Evolutionary conservation across 2,329 filamentous ascomycete species (phyloP), one percentile per base, ranked within the genome.

Genomic region (Fusarium longipes): DNA sequence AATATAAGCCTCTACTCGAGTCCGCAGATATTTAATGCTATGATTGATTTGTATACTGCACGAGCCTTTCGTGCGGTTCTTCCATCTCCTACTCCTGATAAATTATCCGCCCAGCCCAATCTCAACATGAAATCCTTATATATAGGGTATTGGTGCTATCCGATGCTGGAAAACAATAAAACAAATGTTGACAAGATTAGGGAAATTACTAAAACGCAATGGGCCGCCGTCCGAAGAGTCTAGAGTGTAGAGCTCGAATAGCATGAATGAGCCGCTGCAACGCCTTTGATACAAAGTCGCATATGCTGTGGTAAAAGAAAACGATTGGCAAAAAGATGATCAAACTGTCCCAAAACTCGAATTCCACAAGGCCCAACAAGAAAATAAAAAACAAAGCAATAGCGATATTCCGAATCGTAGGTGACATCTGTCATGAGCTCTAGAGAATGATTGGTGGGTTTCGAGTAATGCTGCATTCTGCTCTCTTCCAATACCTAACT

Each of bases 401-500:
- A 43, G 45, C 40, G 64, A 66, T 60, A 56, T 58, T 62, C 48
- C 44, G 52, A 57, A 61, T 49, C 27, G 44, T 38, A 43, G 53
- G 43, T 55, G 45, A 44, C 57, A 57, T 62, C 39, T 57, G 67
- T 56, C 54, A 63, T 60, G 45, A 44, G 63, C 38, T 62, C 50
- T 54, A 65, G 50, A 45, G 17, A 48, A 60, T 47, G 61, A 48
- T 39, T 44, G 49, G 52, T 38, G 54, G 35, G 53, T 30, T 47
- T 45, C 38, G 25, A 62, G 38, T 57, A 40, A 43, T 30, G 32
- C 22, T 39, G 20, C 40, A 48, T 35, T 42, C 42, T 38, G 32
- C 33, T 65, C 64, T 70, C 74, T 70, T 76, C 61, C 73, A 75
- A 72, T 71, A 53, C 53, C 22, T 65, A 53, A 55, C 22, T 65